These are phyloP conservation scores for Spathaspora hagerdaliae DNA, from an alignment of 805 yeast genomes.

Conservation along the genomic window DNA sequence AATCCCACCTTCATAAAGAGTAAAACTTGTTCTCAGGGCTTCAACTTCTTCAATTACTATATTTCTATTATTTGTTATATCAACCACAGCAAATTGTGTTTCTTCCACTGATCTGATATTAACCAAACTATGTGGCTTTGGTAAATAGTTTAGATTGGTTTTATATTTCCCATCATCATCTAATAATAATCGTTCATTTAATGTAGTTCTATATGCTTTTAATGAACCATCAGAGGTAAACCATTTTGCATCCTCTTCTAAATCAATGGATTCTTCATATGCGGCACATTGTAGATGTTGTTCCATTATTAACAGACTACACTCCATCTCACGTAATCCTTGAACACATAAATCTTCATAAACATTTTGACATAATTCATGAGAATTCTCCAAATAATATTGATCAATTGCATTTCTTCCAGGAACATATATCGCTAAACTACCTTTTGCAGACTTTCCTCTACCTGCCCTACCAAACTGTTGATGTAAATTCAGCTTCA, in stretches of 20 bases:
- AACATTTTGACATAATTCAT: constrained; percentile 44
- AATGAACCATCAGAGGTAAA: constrained; percentile 39
- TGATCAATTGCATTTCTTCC: constrained; percentile 84
- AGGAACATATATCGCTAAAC: constrained; percentile 80
- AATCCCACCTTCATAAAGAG: constrained; percentile 88
- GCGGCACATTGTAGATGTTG: constrained; percentile 95
- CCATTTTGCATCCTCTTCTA: constrained; percentile 51
- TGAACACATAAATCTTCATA: constrained; percentile 42
- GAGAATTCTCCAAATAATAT: constrained; percentile 69
- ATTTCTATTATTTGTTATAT: constrained; percentile 73
- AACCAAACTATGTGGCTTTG: constrained; percentile 78
- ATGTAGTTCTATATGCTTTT: constrained; percentile 22
- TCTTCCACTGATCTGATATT: constrained; percentile 82
- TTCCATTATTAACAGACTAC: constrained; percentile 50
- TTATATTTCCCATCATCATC: constrained; percentile 23
- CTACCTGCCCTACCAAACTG: constrained; percentile 98
- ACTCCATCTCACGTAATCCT: constrained; percentile 29
- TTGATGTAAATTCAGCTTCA: constrained; percentile 85
- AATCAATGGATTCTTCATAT: constrained; percentile 65
- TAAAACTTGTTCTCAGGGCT: constrained; percentile 82
- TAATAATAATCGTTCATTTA: constrained; percentile 32
- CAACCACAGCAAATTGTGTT: constrained; percentile 82
- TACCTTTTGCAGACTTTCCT: constrained; percentile 57
- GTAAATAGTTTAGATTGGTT: constrained; percentile 50
- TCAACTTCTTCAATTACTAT: constrained; percentile 85